phyloP scores from a whole-genome alignment of 1,284 basidiomycete species.

The Pseudomicrostroma phylloplanum region DNA sequence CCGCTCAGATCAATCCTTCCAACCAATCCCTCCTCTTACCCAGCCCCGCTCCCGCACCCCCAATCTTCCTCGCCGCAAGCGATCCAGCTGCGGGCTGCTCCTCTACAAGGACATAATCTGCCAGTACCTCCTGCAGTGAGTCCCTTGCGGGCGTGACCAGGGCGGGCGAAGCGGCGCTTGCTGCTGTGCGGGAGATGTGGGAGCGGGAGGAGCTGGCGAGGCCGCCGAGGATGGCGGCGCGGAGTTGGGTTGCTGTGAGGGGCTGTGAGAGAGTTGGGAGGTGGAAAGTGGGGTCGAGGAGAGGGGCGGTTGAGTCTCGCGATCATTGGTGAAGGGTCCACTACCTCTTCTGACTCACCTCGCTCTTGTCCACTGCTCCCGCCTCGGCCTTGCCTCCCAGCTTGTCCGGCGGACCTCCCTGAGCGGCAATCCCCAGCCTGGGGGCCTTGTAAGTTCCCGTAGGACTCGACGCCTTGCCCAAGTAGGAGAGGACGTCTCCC shows the following conservation, averaged over 20 bases:
- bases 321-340: not conserved
- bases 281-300: not conserved
- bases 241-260: not conserved
- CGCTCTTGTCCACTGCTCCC: constrained; percentile 3
- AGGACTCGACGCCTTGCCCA: constrained; percentile 43
- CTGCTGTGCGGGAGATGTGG: not conserved
- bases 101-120: not conserved
- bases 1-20: not conserved
- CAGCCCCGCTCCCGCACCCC: not conserved
- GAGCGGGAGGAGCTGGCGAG: not conserved
- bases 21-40: not conserved
- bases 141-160: not conserved
- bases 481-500: constrained; percentile 52
- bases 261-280: not conserved
- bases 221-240: not conserved
- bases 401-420: constrained; percentile 17
- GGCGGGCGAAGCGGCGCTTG: not conserved
- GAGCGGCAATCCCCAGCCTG: constrained; percentile 31
- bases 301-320: not conserved
- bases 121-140: not conserved
- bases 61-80: no score
- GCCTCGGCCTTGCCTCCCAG: not conserved
- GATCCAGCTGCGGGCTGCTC: not conserved
- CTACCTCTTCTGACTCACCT: not conserved
- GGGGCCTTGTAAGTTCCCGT: constrained; percentile 37